Conservation (phyloP, 2,329 filamentous ascomycete genomes). For the Penicillium vulpinum region DNA sequence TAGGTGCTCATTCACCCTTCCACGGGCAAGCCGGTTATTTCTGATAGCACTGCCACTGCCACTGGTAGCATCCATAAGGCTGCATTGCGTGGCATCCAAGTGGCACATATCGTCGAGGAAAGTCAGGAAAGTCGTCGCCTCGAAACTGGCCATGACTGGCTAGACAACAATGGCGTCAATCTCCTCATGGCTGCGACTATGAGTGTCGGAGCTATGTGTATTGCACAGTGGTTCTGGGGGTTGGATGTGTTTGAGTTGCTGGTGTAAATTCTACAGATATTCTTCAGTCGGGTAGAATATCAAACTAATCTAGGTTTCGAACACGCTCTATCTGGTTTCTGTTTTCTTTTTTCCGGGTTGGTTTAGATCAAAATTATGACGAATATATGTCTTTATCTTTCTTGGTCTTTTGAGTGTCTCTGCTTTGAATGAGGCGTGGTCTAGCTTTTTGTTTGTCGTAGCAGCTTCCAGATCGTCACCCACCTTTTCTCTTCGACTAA, state of each 20-base stretch:
- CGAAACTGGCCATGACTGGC: conserved; percentile 68
- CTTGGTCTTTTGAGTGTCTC: background rate
- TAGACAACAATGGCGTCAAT: conserved; percentile 97
- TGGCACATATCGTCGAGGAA: conserved; percentile 18
- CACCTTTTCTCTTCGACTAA: background rate
- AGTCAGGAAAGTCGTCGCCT: conserved; percentile 62
- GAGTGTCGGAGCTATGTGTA: conserved; percentile 73
- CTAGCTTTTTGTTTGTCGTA: background rate
- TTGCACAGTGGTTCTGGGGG: conserved; percentile 42
- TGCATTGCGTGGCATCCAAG: conserved; percentile 23
- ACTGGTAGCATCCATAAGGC: conserved; percentile 32
- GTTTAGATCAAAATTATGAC: background rate
- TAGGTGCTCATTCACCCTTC: conserved; percentile 42
- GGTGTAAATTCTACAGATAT: conserved; percentile 1
- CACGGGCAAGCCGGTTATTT: conserved; percentile 19
- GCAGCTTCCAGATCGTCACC: background rate
- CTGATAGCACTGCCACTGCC: conserved; percentile 11
- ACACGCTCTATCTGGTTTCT: background rate
- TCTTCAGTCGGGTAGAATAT: background rate
- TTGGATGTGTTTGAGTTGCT: conserved; percentile 22
- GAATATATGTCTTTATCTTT: background rate
- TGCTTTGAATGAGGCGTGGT: background rate
- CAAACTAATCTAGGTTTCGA: background rate
- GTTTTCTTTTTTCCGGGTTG: background rate
- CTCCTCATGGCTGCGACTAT: conserved; percentile 83